Evolutionary conservation across 2,329 filamentous ascomycete species (phyloP).

Genomic region (Pyrenophora tritici-repentis): DNA sequence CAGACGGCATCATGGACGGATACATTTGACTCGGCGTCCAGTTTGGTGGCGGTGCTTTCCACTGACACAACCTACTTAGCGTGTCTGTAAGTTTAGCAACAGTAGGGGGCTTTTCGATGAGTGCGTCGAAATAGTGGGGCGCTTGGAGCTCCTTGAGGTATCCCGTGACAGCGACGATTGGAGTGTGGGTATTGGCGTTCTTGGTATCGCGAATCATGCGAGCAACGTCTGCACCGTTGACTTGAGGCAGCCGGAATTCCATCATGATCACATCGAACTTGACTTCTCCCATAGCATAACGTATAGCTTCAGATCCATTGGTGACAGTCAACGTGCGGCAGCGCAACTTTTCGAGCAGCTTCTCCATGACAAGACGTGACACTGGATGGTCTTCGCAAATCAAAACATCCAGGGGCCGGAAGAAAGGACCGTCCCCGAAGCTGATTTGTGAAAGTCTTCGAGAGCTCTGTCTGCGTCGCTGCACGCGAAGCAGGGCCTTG

Average conservation of each 20-base stretch:
- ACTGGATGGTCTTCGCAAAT: constrained; percentile 99
- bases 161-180: constrained; percentile 94
- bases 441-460: constrained; percentile 90
- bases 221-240: constrained; percentile 93
- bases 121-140: constrained; percentile 90
- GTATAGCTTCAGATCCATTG: constrained; percentile 88
- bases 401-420: constrained; percentile 88
- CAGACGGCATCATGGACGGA: constrained; percentile 60
- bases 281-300: constrained; percentile 94
- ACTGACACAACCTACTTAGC: constrained; percentile 84
- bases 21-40: constrained; percentile 51
- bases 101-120: constrained; percentile 96
- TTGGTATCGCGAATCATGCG: constrained; percentile 98
- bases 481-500: constrained; percentile 87
- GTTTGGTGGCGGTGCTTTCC: constrained; percentile 77
- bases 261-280: constrained; percentile 99
- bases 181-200: constrained; percentile 91
- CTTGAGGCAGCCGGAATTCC: constrained; percentile 92
- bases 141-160: constrained; percentile 97
- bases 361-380: constrained; percentile 98
- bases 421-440: constrained; percentile 79
- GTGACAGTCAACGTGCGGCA: constrained; percentile 92
- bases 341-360: constrained; percentile 89
- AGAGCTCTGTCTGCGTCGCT: constrained; percentile 93
- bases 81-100: constrained; percentile 89